Conservation (phyloP, 257 asterid species). For the Eustoma russellianum region DNA sequence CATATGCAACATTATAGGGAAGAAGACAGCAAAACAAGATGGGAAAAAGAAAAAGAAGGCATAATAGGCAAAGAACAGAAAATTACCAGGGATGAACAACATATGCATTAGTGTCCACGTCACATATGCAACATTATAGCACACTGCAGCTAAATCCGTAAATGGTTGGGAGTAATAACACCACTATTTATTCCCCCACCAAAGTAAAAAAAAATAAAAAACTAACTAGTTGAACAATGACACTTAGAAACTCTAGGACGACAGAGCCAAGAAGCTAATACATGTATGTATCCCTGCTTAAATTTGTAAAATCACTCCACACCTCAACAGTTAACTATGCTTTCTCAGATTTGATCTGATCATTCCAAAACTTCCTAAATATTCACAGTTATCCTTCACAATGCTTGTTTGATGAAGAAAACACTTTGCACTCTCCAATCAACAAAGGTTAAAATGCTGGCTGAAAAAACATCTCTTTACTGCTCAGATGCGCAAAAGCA, state of each 20-base stretch:
- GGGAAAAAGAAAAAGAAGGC: no score
- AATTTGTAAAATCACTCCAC: conserved; percentile 19
- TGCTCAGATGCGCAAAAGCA: conserved; percentile 25
- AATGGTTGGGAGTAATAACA: background rate
- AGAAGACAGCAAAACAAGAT: no score
- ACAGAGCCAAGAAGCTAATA: conserved; percentile 12
- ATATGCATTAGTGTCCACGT: no score
- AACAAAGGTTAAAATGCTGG: conserved; percentile 4
- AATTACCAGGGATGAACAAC: no score
- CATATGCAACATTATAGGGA: no score
- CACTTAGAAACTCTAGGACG: background rate
- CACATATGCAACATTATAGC: no score
- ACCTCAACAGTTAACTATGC: conserved; percentile 25
- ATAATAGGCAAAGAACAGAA: no score
- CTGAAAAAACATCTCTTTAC: conserved; percentile 13
- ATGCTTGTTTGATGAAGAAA: conserved; percentile 3
- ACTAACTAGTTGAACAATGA: no score
- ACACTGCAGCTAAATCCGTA: background rate
- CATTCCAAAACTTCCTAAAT: conserved; percentile 22
- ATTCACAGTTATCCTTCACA: conserved; percentile 17
- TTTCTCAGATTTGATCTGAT: conserved; percentile 24
- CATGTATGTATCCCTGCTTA: conserved; percentile 15
- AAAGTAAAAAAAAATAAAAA: background rate
- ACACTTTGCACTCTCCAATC: background rate
- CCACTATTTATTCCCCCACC: conserved; percentile 1